Evolutionary conservation across 805 yeast species (phyloP), one percentile per base, ranked within the genome.

Genomic region (Wickerhamomyces queroliae): DNA sequence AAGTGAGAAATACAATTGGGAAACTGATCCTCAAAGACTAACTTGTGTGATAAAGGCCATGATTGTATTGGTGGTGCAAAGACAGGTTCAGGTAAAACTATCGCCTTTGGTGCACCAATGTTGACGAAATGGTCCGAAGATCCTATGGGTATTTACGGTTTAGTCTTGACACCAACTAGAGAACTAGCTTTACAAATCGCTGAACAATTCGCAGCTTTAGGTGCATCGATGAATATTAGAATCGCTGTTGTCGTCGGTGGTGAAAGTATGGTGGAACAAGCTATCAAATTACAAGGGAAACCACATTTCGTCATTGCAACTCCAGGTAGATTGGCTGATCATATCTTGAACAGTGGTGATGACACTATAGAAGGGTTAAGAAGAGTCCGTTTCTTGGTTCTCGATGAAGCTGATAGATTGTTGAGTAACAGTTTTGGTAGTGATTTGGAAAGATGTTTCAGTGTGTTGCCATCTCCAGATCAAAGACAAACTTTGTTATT

Each of bases 41-140:
- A 27, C 38, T 5, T 9, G 7, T 27, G 11, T 7, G 6, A 11
- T 16, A 12, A 12, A 56, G 64, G 95, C 7, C 74, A 80, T 49
- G 96, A 90, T 59, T 90, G 96, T 63, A 91, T 93, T 38, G 99
- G 99, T 37, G 99, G 99, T 32, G 99, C 99, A 24, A 85, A 85
- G 60, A 93, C 99, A 0, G 99, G 99, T 63, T 83, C 95, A 15
- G 99, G 99, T 74, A 93, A 93, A 59, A 93, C 99, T 2, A 80
- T 93, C 18, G 96, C 98, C 1, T 93, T 93, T 71, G 98, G 91
- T 1, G 95, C 88, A n/a, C 99, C 99, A 2, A 91, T 93, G 87
- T 67, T 93, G 40, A 78, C 95, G 1, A 73, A 83, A 55, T 93
- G 98, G 96, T 85, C 97, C 0, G 84, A 82, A 48, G 98, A 93